Conservation (phyloP, 2,329 filamentous ascomycete genomes). For the Mycosphaerella sp. region DNA sequence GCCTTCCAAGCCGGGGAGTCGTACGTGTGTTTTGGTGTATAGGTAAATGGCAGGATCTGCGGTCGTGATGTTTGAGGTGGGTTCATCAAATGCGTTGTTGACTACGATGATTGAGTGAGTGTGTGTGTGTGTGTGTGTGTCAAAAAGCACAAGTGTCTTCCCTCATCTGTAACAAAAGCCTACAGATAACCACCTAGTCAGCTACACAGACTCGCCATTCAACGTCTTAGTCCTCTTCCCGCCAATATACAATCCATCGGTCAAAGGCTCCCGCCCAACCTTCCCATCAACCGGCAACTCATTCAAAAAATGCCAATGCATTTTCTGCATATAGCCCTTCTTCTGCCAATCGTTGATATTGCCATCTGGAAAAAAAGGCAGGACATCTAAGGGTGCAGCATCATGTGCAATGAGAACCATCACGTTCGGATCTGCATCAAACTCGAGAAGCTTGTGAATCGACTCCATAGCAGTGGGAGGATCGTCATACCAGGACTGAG, state of each 20-base stretch:
- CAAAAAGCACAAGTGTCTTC: no score
- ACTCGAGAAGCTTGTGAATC: conserved; percentile 18
- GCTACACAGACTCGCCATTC: conserved; percentile 7
- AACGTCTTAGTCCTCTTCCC: conserved; percentile 20
- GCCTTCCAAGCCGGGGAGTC: no score
- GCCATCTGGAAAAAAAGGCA: conserved; percentile 22
- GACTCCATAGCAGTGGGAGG: conserved; percentile 18
- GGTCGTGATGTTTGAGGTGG: no score
- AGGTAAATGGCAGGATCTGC: no score
- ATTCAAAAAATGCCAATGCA: conserved; percentile 26
- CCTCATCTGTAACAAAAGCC: no score
- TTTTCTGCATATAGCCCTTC: conserved; percentile 20
- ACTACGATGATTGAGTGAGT: no score
- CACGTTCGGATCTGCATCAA: conserved; percentile 24
- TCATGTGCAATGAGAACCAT: conserved; percentile 25
- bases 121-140: no score
- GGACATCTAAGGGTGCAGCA: conserved; percentile 14
- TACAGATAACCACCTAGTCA: no score
- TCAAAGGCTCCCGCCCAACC: conserved; percentile 8
- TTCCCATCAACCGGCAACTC: conserved; percentile 22
- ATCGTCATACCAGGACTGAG: conserved; percentile 21
- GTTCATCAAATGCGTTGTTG: no score
- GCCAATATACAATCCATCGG: conserved; percentile 20
- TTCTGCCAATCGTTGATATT: conserved; percentile 23
- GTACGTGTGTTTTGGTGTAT: no score